Evolutionary conservation across 768 basidiomycete species (phyloP), one percentile per base, ranked within the genome.

Genomic region (Xerocomus potaroensis): DNA sequence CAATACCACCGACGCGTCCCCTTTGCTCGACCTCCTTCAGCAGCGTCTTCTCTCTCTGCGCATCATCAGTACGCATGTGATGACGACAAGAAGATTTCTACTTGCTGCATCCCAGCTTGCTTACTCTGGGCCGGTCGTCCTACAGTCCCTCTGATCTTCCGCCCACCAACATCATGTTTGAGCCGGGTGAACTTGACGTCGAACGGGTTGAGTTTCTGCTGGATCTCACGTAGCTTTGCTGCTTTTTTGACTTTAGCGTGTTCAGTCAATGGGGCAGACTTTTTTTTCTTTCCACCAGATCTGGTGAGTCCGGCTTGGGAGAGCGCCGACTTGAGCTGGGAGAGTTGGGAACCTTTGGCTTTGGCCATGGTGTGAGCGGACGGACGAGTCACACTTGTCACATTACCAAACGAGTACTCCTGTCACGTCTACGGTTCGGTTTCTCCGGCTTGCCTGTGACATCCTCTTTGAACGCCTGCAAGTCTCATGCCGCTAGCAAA

Each of bases 161-260:
- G 70, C 3, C 94, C 93, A 4, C 90, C 92, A 16, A 96, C 90
- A 67, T 93, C 87, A 63, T 94, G 90, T 71, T 92, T 94, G 33
- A 91, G 76, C 65, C 87, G 91, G 8, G 88, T 94, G 61, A 93
- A 87, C 56, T 92, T 89, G 58, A 84, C 77, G 65, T 99, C 95
- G 66, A 99, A 99, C 16, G 91, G 89, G 70, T 96, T 98, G 60
- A 97, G 74, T 56, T 79, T 81, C 57, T 81, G 78, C 53, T 91
- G 83, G 50, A 98, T 94, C 61, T 87, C 86, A 43, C 81, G 79
- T 33, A 97, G 78, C 59, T 80, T 89, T 6, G 83, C 80, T 0
- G 87, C 79, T 52, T 78, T 82, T 67, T 89, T 91, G 53, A 84
- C 86, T 64, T 86, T 90, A 61, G 91, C 89, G 51, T 81, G 83